Base-by-base conservation (phyloP, 257 asterid species). In the Capsicum rhomboideum region DNA sequence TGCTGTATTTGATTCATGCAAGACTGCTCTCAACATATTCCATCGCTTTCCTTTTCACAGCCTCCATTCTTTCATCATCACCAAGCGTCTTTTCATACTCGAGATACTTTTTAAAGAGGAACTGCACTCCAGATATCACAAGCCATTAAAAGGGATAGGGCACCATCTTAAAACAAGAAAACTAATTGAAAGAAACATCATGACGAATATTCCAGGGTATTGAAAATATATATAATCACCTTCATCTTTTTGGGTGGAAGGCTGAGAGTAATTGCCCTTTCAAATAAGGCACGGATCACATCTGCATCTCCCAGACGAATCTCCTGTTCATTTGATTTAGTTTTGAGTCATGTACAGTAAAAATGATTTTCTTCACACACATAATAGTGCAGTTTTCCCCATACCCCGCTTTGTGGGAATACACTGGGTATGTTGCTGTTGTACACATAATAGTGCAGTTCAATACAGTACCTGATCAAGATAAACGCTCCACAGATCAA, bases 401-500 rank as follows among this genome's bases (percentile, higher is more conserved):
- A n/a, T n/a, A n/a, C n/a, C n/a, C n/a, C n/a, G n/a, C n/a, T n/a
- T n/a, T n/a, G n/a, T n/a, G n/a, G n/a, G n/a, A n/a, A n/a, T n/a
- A n/a, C n/a, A n/a, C n/a, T n/a, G n/a, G n/a, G n/a, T n/a, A n/a
- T n/a, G n/a, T n/a, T n/a, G n/a, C n/a, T n/a, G n/a, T n/a, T n/a
- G n/a, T n/a, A 6, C 56, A 50, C 21, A 66, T 18, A 20, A 21
- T 21, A 14, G 71, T 84, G 59, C 9, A 23, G 44, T 46, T 75
- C 50, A 49, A 17, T 53, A 11, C 4, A 66, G 89, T 93, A 97
- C 99, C 84, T 92, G 99, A 87, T 97, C 99, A 11, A 97, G 90
- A 86, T 97, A 97, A 84, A 95, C 84, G 80, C 97, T 97, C 99
- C 99, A 95, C 87, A 95, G 85, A 87, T 97, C 99, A 23, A 97